phyloP scores from a whole-genome alignment of 257 asterid species.

The Asclepias syriaca region DNA sequence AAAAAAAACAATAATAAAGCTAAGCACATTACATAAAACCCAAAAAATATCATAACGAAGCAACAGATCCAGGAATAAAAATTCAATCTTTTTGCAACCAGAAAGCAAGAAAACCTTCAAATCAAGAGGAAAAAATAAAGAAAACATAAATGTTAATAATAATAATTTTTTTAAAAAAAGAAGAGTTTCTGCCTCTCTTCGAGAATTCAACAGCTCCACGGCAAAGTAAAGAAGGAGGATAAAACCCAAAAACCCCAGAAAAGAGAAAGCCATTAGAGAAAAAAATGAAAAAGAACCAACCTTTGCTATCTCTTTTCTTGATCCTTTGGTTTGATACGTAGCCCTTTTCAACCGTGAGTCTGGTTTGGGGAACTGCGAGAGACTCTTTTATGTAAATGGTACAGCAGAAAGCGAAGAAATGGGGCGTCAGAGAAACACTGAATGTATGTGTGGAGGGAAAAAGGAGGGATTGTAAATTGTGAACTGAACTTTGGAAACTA shows the following conservation, averaged over 20 bases:
- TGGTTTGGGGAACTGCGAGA: neutral
- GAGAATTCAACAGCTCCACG: neutral
- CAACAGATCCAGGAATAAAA: slow-evolving; percentile 14
- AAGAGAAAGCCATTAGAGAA: neutral
- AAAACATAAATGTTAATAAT: neutral
- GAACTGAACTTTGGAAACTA: neutral
- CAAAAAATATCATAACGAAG: neutral
- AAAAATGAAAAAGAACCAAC: slow-evolving; percentile 3
- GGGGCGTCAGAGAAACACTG: neutral
- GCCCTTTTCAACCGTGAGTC: neutral
- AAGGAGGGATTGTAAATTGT: slow-evolving; percentile 4
- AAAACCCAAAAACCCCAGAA: slow-evolving; percentile 21
- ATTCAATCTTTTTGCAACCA: neutral
- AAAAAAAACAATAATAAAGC: neutral
- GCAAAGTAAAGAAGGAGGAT: neutral
- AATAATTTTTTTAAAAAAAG: neutral
- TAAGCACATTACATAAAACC: neutral
- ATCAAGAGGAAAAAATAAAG: neutral
- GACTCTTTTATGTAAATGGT: slow-evolving; percentile 2
- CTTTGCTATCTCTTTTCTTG: neutral
- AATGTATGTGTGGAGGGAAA: slow-evolving; percentile 13
- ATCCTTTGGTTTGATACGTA: neutral
- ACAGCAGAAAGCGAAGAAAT: neutral
- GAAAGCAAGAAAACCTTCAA: neutral
- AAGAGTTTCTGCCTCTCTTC: neutral